Percentiles rank a stretch among this genome's conserved stretches.
These are phyloP conservation scores for Dendrobium huoshanense DNA, from an alignment of 106 monocot species.

Conservation along the genomic window DNA sequence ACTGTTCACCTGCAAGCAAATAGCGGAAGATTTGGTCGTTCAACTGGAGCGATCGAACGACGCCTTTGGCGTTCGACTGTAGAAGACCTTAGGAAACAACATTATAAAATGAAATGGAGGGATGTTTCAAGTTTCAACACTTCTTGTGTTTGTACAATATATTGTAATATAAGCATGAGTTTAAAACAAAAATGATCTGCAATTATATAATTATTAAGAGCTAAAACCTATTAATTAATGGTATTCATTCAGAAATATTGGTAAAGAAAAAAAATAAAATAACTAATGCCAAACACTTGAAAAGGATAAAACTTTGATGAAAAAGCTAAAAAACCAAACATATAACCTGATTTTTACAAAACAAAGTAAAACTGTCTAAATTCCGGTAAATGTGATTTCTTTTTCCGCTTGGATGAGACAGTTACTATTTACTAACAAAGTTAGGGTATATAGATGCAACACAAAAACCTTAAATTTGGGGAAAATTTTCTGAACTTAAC, in stretches of 20 bases:
- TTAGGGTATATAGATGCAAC: no score
- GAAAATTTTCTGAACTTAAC: neutral
- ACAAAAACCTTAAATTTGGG: no score
- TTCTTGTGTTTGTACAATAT: neutral
- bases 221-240: neutral
- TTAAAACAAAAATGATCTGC: neutral
- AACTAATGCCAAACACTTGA: neutral
- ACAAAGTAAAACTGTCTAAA: neutral
- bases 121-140: neutral
- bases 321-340: neutral
- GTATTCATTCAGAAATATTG: neutral
- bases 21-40: no score
- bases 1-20: no score
- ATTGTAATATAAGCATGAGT: neutral
- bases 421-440: no score
- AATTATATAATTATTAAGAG: neutral
- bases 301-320: neutral
- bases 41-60: no score
- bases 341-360: neutral
- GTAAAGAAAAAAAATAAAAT: neutral
- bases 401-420: no score
- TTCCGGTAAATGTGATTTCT: neutral
- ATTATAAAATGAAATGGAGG: neutral
- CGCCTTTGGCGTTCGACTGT: no score
- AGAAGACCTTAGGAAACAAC: neutral